These are phyloP conservation scores for Saccharomycopsis fermentans DNA, from an alignment of 805 yeast genomes.

Conservation along the genomic window DNA sequence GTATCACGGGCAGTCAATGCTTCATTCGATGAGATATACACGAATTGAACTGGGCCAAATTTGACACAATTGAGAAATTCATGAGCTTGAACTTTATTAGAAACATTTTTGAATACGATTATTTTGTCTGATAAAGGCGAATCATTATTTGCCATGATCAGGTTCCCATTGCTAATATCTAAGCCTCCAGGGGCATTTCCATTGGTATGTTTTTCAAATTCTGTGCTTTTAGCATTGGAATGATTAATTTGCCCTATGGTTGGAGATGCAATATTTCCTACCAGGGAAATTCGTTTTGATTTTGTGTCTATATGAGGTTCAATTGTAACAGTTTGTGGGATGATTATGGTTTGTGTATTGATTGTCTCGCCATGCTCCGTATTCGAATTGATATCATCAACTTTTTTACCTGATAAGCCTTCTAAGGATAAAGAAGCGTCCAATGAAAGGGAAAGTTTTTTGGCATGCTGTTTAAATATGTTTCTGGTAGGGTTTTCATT, in stretches of 20 bases:
- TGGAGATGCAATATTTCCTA: background rate
- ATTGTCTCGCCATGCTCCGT: background rate
- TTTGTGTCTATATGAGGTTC: background rate
- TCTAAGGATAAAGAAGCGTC: background rate
- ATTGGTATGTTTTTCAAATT: background rate
- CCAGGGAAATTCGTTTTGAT: background rate
- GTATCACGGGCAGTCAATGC: background rate
- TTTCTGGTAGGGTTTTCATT: background rate
- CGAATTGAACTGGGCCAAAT: slow-evolving; percentile 19
- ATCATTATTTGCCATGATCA: background rate
- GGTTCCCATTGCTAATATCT: background rate
- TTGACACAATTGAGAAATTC: slow-evolving; percentile 17
- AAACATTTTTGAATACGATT: slow-evolving; percentile 11
- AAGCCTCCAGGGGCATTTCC: background rate
- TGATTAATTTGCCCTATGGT: background rate
- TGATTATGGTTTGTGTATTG: background rate
- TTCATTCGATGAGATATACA: background rate
- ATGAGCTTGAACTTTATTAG: slow-evolving; percentile 6
- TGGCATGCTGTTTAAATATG: background rate
- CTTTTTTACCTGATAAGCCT: background rate
- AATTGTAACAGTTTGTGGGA: background rate
- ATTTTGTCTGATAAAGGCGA: slow-evolving; percentile 10
- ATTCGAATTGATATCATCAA: background rate
- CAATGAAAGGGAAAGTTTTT: background rate
- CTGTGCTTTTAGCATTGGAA: background rate